These are phyloP conservation scores for Tranzscheliella williamsii DNA, from an alignment of 1,284 basidiomycete genomes.

Conservation along the genomic window DNA sequence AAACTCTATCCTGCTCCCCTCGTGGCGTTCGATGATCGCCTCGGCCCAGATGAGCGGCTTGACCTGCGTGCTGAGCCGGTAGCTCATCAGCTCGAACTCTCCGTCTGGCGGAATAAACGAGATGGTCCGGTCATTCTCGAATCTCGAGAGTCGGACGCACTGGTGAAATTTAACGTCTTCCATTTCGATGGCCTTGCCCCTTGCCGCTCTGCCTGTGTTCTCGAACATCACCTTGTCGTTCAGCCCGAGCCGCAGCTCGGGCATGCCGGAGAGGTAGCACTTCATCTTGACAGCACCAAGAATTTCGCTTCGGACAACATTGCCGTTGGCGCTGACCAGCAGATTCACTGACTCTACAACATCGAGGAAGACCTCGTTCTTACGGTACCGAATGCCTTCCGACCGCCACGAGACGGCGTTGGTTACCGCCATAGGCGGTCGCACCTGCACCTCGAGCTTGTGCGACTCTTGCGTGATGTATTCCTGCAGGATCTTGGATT, in stretches of 20 bases:
- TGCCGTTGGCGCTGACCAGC: slow-evolving; percentile 93
- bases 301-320: slow-evolving; percentile 96
- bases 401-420: slow-evolving; percentile 99
- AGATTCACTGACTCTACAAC: slow-evolving; percentile 97
- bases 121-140: slow-evolving; percentile 98
- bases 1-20: slow-evolving; percentile 91
- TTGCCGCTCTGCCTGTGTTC: slow-evolving; percentile 87
- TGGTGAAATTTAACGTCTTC: slow-evolving; percentile 99
- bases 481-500: slow-evolving; percentile 98
- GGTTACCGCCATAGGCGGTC: slow-evolving; percentile 95
- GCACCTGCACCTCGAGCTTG: slow-evolving; percentile 94
- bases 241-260: slow-evolving; percentile 88
- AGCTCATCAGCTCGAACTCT: slow-evolving; percentile 98
- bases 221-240: slow-evolving; percentile 99
- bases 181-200: slow-evolving; percentile 98
- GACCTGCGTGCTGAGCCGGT: slow-evolving; percentile 90
- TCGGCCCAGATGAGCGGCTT: slow-evolving; percentile 99
- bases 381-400: slow-evolving; percentile 94
- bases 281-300: slow-evolving; percentile 99
- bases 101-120: slow-evolving; percentile 99
- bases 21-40: slow-evolving; percentile 91
- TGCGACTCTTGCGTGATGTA: slow-evolving; percentile 99
- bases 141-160: slow-evolving; percentile 97
- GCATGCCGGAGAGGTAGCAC: slow-evolving; percentile 98
- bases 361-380: slow-evolving; percentile 99